Conservation (phyloP, 352 stramenopile species). For the Plasmopara viticola region DNA sequence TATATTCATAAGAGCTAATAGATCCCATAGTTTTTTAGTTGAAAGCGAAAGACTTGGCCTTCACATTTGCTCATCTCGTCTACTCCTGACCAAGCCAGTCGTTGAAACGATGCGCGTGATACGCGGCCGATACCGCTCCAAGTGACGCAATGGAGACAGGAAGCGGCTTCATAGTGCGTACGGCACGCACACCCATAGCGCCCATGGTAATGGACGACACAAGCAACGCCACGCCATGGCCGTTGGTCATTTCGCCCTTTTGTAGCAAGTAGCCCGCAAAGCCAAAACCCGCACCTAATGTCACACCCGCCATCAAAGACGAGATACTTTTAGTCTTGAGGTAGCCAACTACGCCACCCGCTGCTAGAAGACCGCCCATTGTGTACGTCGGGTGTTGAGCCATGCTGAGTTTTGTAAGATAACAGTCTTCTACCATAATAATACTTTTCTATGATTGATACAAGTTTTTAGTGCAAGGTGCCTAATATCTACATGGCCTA, state of each 20-base stretch:
- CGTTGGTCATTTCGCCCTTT: slow-evolving; percentile 74
- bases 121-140: slow-evolving; percentile 68
- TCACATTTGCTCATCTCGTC: not conserved
- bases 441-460: no score
- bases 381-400: slow-evolving; percentile 82
- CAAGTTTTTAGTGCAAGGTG: no score
- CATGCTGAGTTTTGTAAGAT: slow-evolving; percentile 17
- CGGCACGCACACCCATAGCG: slow-evolving; percentile 76
- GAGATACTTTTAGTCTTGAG: slow-evolving; percentile 71
- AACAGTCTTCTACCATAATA: no score
- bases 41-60: not conserved
- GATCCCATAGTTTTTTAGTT: slow-evolving; percentile 1
- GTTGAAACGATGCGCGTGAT: slow-evolving; percentile 74
- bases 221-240: slow-evolving; percentile 73
- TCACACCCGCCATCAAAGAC: slow-evolving; percentile 73
- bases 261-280: slow-evolving; percentile 74
- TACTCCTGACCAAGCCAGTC: slow-evolving; percentile 85
- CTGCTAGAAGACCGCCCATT: slow-evolving; percentile 61
- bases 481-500: no score
- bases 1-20: slow-evolving; percentile 12
- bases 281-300: slow-evolving; percentile 74
- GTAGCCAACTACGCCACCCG: slow-evolving; percentile 76
- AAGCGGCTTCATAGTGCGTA: slow-evolving; percentile 65
- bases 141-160: slow-evolving; percentile 70
- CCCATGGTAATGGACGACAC: slow-evolving; percentile 82